These are phyloP conservation scores for Zygnema cylindricum DNA, from an alignment of 139 green algal genomes.

Conservation along the genomic window DNA sequence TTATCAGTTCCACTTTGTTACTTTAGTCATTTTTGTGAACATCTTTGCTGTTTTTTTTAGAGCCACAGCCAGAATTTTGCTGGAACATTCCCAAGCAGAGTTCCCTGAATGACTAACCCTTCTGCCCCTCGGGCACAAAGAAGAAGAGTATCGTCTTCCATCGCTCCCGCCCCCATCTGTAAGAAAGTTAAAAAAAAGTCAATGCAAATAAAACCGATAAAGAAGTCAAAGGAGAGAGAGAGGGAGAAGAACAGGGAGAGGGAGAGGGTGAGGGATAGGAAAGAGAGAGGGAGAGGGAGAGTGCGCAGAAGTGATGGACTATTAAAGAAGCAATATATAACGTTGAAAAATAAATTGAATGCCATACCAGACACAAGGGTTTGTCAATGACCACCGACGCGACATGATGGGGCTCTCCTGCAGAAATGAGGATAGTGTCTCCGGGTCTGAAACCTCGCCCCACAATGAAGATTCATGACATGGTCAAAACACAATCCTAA, in stretches of 20 bases:
- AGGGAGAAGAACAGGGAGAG: not conserved
- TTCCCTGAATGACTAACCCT: not conserved
- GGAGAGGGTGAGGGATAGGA: not conserved
- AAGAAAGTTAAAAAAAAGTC: too few relatives aligned
- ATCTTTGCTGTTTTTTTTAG: too few relatives aligned
- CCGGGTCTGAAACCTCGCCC: not conserved
- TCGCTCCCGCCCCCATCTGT: too few relatives aligned
- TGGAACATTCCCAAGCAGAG: too few relatives aligned
- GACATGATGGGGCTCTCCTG: not conserved
- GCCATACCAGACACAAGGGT: not conserved
- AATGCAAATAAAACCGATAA: too few relatives aligned
- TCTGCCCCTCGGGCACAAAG: not conserved
- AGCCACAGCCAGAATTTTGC: too few relatives aligned
- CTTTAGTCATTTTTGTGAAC: too few relatives aligned
- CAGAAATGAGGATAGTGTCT: not conserved
- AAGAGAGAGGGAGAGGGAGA: not conserved
- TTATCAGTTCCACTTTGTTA: too few relatives aligned
- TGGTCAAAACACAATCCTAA: too few relatives aligned
- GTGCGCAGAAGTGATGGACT: not conserved
- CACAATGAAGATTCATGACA: not conserved
- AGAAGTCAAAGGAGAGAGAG: not conserved
- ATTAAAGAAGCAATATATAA: not conserved
- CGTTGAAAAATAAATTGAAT: not conserved
- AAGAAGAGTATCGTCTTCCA: constrained; percentile 18
- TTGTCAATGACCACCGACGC: not conserved